Percentiles rank a stretch among this genome's conserved stretches.
These are phyloP conservation scores for Diaporthe citrichinensis DNA, from an alignment of 2,329 filamentous ascomycete genomes.

Conservation along the genomic window DNA sequence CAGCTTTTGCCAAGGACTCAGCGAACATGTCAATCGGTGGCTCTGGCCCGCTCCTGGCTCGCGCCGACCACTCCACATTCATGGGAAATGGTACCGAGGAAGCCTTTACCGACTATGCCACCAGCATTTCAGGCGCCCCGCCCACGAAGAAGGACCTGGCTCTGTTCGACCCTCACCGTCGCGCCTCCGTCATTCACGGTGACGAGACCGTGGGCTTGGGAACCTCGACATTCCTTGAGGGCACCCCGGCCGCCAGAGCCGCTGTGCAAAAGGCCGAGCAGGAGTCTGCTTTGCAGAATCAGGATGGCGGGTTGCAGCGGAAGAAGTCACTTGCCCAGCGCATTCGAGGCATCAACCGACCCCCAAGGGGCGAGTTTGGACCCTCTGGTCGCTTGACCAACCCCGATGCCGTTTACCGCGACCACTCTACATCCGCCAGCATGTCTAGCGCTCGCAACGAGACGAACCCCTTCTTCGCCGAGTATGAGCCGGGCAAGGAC, in stretches of 20 bases:
- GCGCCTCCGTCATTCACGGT: slow-evolving; percentile 83
- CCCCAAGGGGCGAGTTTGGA: slow-evolving; percentile 68
- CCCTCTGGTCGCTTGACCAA: slow-evolving; percentile 72
- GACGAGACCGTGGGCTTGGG: slow-evolving; percentile 87
- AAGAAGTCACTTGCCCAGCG: slow-evolving; percentile 97
- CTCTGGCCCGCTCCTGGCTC: slow-evolving; percentile 84
- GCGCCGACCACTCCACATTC: slow-evolving; percentile 88
- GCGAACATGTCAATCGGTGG: slow-evolving; percentile 94
- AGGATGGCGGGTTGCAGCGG: slow-evolving; percentile 76
- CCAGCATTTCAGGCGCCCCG: slow-evolving; percentile 44
- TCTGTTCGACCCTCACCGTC: slow-evolving; percentile 78
- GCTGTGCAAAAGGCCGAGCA: slow-evolving; percentile 83
- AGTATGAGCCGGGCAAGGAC: slow-evolving; percentile 76
- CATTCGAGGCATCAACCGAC: slow-evolving; percentile 85
- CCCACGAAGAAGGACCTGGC: slow-evolving; percentile 57
- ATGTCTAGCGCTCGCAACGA: slow-evolving; percentile 58
- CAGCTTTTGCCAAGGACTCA: slow-evolving; percentile 93
- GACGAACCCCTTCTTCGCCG: slow-evolving; percentile 85
- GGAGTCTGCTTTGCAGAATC: slow-evolving; percentile 72
- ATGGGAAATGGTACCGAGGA: slow-evolving; percentile 86
- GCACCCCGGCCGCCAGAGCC: slow-evolving; percentile 86
- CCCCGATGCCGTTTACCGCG: slow-evolving; percentile 63
- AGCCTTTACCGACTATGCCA: slow-evolving; percentile 85
- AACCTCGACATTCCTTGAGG: slow-evolving; percentile 95
- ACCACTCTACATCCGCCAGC: slow-evolving; percentile 48